Conservation (phyloP, 257 asterid genomes). For the Ophiorrhiza pumila region DNA sequence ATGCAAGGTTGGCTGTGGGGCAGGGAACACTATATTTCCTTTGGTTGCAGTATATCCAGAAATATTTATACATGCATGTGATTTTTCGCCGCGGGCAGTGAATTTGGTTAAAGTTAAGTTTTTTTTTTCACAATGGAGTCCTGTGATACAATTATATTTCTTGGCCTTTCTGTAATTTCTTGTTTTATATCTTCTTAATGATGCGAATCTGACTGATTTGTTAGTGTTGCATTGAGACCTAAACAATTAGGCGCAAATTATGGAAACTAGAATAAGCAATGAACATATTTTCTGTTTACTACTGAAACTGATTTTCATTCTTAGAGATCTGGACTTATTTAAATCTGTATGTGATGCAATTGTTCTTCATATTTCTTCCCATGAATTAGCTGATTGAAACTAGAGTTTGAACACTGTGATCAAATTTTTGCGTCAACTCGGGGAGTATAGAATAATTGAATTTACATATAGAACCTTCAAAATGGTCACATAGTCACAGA, state of each 20-base stretch:
- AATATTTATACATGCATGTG: slow-evolving; percentile 79
- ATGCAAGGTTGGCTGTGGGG: slow-evolving; percentile 95
- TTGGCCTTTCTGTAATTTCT: neutral
- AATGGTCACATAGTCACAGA: neutral
- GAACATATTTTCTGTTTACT: neutral
- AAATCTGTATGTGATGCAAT: neutral
- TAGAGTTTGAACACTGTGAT: neutral
- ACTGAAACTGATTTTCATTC: neutral
- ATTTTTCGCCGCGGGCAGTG: slow-evolving; percentile 93
- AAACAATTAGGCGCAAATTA: neutral
- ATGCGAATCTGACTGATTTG: neutral
- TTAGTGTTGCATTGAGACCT: neutral
- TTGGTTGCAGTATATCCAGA: slow-evolving; percentile 71
- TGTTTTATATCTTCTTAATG: neutral
- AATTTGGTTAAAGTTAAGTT: slow-evolving; percentile 74
- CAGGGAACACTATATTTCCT: slow-evolving; percentile 90
- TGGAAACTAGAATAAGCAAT: neutral
- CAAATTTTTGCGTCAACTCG: neutral
- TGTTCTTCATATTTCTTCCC: neutral
- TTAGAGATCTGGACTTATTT: neutral
- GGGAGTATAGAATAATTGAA: neutral
- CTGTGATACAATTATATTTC: slow-evolving; percentile 3
- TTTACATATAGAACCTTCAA: neutral
- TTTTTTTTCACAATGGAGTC: slow-evolving; percentile 10
- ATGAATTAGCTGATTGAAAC: neutral